Conservation (phyloP, 2,329 filamentous ascomycete genomes). For the Pestalotiopsis sp. region DNA sequence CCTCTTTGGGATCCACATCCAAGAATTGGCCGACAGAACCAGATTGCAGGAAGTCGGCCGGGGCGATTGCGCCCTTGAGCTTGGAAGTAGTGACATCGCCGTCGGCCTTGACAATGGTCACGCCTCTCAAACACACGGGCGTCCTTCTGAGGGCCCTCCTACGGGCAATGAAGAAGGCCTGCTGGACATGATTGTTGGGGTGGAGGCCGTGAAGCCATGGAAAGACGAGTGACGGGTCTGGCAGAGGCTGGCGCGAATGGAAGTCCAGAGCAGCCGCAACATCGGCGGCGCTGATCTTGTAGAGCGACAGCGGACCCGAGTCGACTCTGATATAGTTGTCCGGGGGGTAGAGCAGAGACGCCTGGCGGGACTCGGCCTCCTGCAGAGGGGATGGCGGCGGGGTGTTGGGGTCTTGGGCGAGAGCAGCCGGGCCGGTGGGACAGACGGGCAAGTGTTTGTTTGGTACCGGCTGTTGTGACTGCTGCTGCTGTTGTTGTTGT, state of each 20-base stretch:
- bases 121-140: constrained; percentile 75
- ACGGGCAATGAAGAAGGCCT: constrained; percentile 84
- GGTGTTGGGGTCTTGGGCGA: constrained; percentile 56
- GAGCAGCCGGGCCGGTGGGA: constrained; percentile 71
- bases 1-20: constrained; percentile 83
- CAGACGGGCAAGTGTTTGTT: constrained; percentile 93
- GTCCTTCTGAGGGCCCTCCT: constrained; percentile 71
- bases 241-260: constrained; percentile 76
- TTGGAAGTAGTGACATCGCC: constrained; percentile 74
- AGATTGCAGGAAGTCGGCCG: constrained; percentile 74
- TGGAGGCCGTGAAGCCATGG: constrained; percentile 96
- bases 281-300: constrained; percentile 69
- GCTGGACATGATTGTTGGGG: constrained; percentile 83
- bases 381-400: constrained; percentile 68
- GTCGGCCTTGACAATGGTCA: constrained; percentile 88
- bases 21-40: constrained; percentile 64
- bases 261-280: constrained; percentile 77
- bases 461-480: constrained; percentile 58
- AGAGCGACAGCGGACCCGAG: constrained; percentile 63
- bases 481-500: constrained; percentile 18
- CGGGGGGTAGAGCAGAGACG: constrained; percentile 77
- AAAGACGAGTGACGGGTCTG: constrained; percentile 84
- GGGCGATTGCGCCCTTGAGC: constrained; percentile 84
- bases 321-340: constrained; percentile 57
- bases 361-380: constrained; percentile 54